A percentile compares a stretch with the other conserved stretches of the same genome.
phyloP scores from a whole-genome alignment of 306 rosid genomes.

The Macrotyloma uniflorum region DNA sequence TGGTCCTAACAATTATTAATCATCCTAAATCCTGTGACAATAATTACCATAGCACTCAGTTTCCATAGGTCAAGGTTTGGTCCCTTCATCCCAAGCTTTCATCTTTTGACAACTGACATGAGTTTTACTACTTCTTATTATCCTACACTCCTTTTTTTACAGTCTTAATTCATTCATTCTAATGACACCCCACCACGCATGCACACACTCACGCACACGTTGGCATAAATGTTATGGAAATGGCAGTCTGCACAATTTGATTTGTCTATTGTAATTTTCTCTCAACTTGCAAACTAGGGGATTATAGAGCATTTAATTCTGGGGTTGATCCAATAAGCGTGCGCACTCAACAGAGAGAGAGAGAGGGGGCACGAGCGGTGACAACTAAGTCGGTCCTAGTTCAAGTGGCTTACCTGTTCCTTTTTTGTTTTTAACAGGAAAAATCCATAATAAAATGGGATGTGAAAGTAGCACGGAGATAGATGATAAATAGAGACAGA shows the following conservation, averaged over 20 bases:
- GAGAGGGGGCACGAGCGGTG: conserved; percentile 8
- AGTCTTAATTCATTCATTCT: not conserved
- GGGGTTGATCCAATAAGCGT: conserved; percentile 36
- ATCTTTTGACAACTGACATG: conserved; percentile 32
- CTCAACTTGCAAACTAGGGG: conserved; percentile 3
- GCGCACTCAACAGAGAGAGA: conserved; percentile 24
- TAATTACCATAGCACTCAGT: conserved; percentile 41
- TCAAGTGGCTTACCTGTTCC: conserved; percentile 26
- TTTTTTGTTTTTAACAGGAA: conserved; percentile 25
- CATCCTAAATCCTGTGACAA: conserved; percentile 35
- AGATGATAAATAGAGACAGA: conserved; percentile 16
- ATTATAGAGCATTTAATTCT: conserved; percentile 19
- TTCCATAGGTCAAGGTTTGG: conserved; percentile 37
- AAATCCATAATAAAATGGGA: conserved; percentile 6
- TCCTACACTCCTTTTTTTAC: not conserved
- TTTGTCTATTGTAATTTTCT: conserved; percentile 21
- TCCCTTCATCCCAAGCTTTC: conserved; percentile 15
- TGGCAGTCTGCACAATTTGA: conserved; percentile 25
- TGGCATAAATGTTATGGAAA: conserved; percentile 28
- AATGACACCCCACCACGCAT: not conserved
- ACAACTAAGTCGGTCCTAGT: conserved; percentile 2
- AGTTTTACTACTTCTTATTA: not conserved
- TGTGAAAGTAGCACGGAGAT: conserved; percentile 25
- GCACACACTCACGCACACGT: conserved; percentile 33
- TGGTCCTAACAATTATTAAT: conserved; percentile 46